Base-by-base conservation (phyloP, 2,329 filamentous ascomycete species). In the Biscogniauxia marginata region DNA sequence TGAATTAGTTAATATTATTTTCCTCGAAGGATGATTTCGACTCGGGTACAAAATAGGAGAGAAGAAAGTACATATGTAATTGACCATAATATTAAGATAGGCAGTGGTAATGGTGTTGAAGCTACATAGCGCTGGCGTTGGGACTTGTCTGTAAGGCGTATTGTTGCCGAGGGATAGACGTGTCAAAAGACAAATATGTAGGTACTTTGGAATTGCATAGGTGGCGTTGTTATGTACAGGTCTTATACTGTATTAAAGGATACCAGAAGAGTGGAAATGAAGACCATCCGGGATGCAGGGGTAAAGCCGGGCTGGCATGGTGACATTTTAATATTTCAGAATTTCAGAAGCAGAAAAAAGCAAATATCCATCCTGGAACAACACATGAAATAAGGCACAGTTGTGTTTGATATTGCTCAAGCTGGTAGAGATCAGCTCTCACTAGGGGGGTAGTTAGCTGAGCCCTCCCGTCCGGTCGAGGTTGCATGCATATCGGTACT, bases 1-100 rank as follows among this genome's bases (percentile, higher is more conserved):
- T 71, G 88, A 91, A 73, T 71, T 90, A 52, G 75, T 90, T 30
- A 77, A 84, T 52, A 79, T 88, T 24, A 70, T 90, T 53, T 90
- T 90, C 73, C 80, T 75, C 13, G 76, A 80, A 43, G 47, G 53
- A 47, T 62, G 54, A 63, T 53, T 18, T 39, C 68, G 57, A 59
- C 25, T 52, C 16, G 8, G n/a, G 13, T 11, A 39, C 30, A 16
- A 39, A 16, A 39, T 39, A 39, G 9, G 30, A 39, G 30, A 39
- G 5, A 16, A 39, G 6, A 34, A 6, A 34, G 30, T 34, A 34
- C 9, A 39, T 39, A 16, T 39, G 30, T 16, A n/a, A 16, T 2
- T 39, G 13, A 2, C 11, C 13, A 39, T 11, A 16, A 16, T n/a
- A 39, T 39, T 39, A 16, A 39, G 30, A 39, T 16, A 39, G 30